Evolutionary conservation across 129 eudicot genomes (phyloP).

Genomic region (Chrysanthemum seticuspe): DNA sequence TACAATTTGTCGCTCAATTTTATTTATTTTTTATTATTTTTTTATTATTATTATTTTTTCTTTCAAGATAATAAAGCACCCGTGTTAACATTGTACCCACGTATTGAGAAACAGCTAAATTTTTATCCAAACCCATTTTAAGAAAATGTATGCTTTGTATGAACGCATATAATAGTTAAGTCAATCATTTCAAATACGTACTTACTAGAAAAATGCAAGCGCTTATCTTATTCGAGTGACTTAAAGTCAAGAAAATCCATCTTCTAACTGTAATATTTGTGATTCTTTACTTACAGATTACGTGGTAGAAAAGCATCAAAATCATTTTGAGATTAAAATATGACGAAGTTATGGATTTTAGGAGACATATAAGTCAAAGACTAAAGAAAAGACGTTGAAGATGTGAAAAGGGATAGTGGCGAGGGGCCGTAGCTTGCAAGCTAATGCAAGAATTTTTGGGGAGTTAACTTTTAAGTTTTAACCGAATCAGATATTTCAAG

Average conservation of each 20-base stretch:
- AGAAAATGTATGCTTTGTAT: too few relatives aligned
- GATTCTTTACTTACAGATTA: neutral
- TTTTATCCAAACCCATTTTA: too few relatives aligned
- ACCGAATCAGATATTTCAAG: neutral
- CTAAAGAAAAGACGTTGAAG: constrained; percentile 19
- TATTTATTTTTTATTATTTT: too few relatives aligned
- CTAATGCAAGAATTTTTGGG: constrained; percentile 39
- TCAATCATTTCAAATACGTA: neutral
- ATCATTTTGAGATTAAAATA: neutral
- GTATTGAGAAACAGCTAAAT: too few relatives aligned
- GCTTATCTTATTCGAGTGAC: neutral
- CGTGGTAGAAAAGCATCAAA: neutral
- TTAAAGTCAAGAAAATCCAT: neutral
- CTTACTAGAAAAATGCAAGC: neutral
- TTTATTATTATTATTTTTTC: too few relatives aligned
- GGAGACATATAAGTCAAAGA: constrained; percentile 45
- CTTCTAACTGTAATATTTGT: neutral
- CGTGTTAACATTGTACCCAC: too few relatives aligned
- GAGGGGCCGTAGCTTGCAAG: constrained; percentile 69
- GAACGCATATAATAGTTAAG: too few relatives aligned
- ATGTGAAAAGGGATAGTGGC: constrained; percentile 23
- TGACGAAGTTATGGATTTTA: neutral
- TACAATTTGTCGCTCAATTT: too few relatives aligned
- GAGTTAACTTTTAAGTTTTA: constrained; percentile 3
- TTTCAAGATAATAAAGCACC: too few relatives aligned